Base-by-base conservation (phyloP, 345 rosid species). In the Xanthoceras sorbifolium region DNA sequence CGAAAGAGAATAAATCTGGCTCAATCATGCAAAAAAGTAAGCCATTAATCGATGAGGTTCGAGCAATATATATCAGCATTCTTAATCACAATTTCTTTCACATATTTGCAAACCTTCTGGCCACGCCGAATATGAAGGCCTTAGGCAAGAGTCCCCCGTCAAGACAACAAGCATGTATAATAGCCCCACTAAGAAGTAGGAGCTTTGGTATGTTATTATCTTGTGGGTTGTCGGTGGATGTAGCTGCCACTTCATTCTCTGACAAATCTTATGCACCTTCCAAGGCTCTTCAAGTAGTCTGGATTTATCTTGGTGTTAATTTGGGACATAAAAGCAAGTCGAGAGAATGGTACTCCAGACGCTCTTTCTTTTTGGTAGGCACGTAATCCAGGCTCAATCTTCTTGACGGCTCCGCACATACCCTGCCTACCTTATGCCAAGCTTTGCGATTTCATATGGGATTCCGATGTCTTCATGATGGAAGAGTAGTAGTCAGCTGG, bases 401-500 rank as follows among this genome's bases (percentile, higher is more conserved):
- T 92, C 91, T 92, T 94, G 72, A 92, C 97, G 0, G 89, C 85
- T 79, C 93, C 92, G 93, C 98, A 94, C 94, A 94, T 92, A 67
- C 97, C 96, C 69, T 86, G 92, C n/a, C n/a, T n/a, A n/a, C 57
- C 93, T 85, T 22, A 94, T 75, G n/a, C 98, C 98, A 3, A 94
- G 92, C 87, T 92, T 94, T 2, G 92, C 92, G 26, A 94, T 83
- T 68, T 94, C 97, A 78, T 89, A 72, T 0, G 96, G 97, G 76
- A 94, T 92, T 14, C 98, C 98, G 94, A 92, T 92, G 75, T 94
- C 96, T 83, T 94, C 98, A 31, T 92, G 82, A 75, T 92, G 97
- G 78, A 92, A 92, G 23, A 92, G 76, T 67, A 90, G 66, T 89
- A n/a, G 88, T 87, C 81, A 48, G 64, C 64, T 84, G 88, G 60